Evolutionary conservation across 805 yeast species (phyloP), one percentile per base, ranked within the genome.

Genomic region (Nakazawaea ernobii): DNA sequence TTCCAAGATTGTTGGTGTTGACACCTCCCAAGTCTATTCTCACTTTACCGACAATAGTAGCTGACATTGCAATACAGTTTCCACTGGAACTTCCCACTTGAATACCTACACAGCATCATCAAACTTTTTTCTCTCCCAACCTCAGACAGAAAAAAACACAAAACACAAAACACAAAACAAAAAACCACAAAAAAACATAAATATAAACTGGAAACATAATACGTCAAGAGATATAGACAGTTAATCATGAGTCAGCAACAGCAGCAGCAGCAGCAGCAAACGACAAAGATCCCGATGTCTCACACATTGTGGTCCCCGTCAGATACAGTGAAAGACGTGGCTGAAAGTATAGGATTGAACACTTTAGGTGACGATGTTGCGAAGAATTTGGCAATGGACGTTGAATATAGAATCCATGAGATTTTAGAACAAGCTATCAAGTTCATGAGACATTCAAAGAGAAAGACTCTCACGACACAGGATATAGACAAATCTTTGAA

Each of bases 291-390:
- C 32, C 86, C 87, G 7, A 68, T 78, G 32, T 89, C 97, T 1
- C 95, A 89, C 64, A 87, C 97, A 1, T 74, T 94, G 50, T 92
- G 98, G 99, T 91, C 98, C 8, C 97, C 98, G 7, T 83, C 86
- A 50, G 98, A 94, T 63, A 94, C 99, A 0, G 97, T 95, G 28
- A 86, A 84, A 59, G 99, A 94, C 70, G 96, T 88, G 13, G 96
- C 97, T 0, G 99, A 94, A 61, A 78, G 89, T 2, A 70, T 94
- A 9, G 99, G 99, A 1, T 74, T 94, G 33, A 65, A 74, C 3
- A 80, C 70, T 49, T 70, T 94, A 42, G 86, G 88, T 30, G 98
- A 92, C 46, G 99, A 95, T 51, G 96, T 92, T 1, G 86, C 97
- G 42, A 87, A 89, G 60, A 88, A 94, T 52, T 70, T 94, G 52